Percentiles rank a stretch among this genome's conserved stretches.
phyloP scores from a whole-genome alignment of 441 rosid species.

The Kokia cookei region DNA sequence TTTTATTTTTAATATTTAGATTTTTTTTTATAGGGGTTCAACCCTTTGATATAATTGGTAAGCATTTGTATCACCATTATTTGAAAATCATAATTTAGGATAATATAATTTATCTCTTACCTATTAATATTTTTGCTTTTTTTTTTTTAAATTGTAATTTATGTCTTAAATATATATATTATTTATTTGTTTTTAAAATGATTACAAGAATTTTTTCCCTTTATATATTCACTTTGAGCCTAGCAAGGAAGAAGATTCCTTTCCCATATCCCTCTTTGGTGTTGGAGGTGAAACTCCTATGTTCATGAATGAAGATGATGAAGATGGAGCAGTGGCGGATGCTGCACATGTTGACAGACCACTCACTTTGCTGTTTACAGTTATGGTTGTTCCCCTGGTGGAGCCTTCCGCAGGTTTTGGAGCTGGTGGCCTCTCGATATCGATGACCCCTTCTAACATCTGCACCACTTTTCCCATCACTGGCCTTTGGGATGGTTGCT shows the following conservation, averaged over 20 bases:
- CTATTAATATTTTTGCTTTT: no score
- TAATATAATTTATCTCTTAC: no score
- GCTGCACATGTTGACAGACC: slow-evolving; percentile 35
- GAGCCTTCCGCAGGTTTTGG: slow-evolving; percentile 40
- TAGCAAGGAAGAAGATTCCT: slow-evolving; percentile 26
- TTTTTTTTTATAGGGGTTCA: no score
- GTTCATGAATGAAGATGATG: slow-evolving; percentile 35
- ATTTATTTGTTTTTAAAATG: no score
- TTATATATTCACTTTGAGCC: not conserved
- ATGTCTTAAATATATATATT: no score
- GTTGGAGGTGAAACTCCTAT: slow-evolving; percentile 25
- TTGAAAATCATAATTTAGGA: no score
- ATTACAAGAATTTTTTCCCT: no score
- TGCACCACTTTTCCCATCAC: slow-evolving; percentile 70
- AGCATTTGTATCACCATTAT: no score
- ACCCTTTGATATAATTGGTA: no score
- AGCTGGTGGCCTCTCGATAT: slow-evolving; percentile 47
- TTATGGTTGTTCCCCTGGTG: slow-evolving; percentile 29
- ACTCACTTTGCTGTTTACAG: slow-evolving; percentile 33
- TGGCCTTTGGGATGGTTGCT: slow-evolving; percentile 64
- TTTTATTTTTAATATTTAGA: no score
- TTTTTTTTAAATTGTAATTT: no score
- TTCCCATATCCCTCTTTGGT: slow-evolving; percentile 26
- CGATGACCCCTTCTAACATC: slow-evolving; percentile 63
- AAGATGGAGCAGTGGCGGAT: slow-evolving; percentile 33